phyloP scores from a whole-genome alignment of 257 asterid species.

The Solanum chaucha region DNA sequence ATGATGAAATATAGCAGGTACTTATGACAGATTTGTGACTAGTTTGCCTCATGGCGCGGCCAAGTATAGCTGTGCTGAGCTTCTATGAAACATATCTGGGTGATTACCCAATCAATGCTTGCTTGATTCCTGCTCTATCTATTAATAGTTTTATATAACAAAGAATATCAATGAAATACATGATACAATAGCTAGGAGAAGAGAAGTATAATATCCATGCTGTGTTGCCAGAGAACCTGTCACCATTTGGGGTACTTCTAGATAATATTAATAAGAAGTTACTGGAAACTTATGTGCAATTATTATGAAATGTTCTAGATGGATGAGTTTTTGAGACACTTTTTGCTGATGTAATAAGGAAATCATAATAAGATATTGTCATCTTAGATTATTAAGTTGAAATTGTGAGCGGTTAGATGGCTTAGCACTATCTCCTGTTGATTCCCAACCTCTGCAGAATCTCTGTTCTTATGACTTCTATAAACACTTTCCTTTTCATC shows the following conservation, averaged over 20 bases:
- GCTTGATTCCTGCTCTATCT: not conserved
- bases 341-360: not conserved
- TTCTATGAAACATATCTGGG: not conserved
- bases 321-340: not conserved
- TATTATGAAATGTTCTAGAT: not conserved
- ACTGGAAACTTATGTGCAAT: not conserved
- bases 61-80: not conserved
- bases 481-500: not conserved
- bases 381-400: not conserved
- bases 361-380: not conserved
- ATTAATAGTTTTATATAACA: not conserved
- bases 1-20: not conserved
- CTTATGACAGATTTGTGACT: not conserved
- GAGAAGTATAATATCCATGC: not conserved
- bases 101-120: not conserved
- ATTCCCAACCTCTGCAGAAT: not conserved
- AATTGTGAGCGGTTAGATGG: not conserved
- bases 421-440: not conserved
- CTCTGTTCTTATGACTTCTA: not conserved
- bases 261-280: not conserved
- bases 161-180: not conserved
- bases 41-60: not conserved
- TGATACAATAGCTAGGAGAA: not conserved
- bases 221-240: not conserved
- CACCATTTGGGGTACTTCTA: not conserved